A percentile compares a stretch with the other conserved stretches of the same genome.
Evolutionary conservation across 129 eudicot genomes (phyloP).

Genomic region (Escallonia rubra): DNA sequence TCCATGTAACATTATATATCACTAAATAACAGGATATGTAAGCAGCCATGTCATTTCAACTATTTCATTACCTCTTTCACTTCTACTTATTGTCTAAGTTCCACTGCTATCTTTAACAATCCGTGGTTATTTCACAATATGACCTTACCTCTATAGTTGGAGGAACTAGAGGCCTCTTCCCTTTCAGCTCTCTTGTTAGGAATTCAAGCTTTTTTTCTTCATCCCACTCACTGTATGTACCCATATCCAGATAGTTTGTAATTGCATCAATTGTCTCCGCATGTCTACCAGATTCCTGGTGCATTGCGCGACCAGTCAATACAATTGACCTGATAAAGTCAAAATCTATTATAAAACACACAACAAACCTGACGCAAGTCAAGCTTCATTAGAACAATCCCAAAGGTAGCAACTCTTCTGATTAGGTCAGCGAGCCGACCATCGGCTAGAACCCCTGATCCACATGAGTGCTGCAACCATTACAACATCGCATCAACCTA

Average conservation of each 20-base stretch:
- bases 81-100: too few relatives aligned
- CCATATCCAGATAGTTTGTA: slow-evolving; percentile 79
- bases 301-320: slow-evolving; percentile 14
- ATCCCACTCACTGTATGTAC: slow-evolving; percentile 91
- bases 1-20: too few relatives aligned
- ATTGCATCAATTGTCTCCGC: slow-evolving; percentile 88
- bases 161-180: slow-evolving; percentile 91
- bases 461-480: slow-evolving; percentile 71
- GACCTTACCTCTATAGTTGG: slow-evolving; percentile 60
- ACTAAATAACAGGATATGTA: too few relatives aligned
- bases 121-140: too few relatives aligned
- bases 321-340: slow-evolving; percentile 3
- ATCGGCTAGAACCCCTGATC: slow-evolving; percentile 87
- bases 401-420: slow-evolving; percentile 84
- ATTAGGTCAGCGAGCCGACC: slow-evolving; percentile 95
- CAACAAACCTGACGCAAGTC: slow-evolving; percentile 90
- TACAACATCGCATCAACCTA: slow-evolving; percentile 13
- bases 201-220: slow-evolving; percentile 69
- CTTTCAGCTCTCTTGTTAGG: slow-evolving; percentile 77
- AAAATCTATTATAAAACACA: slow-evolving; percentile 2
- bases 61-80: too few relatives aligned
- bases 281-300: slow-evolving; percentile 86
- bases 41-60: too few relatives aligned
- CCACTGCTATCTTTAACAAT: too few relatives aligned
- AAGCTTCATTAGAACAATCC: slow-evolving; percentile 93